Base-by-base conservation (phyloP, 768 basidiomycete species). In the Paxillus involutus region DNA sequence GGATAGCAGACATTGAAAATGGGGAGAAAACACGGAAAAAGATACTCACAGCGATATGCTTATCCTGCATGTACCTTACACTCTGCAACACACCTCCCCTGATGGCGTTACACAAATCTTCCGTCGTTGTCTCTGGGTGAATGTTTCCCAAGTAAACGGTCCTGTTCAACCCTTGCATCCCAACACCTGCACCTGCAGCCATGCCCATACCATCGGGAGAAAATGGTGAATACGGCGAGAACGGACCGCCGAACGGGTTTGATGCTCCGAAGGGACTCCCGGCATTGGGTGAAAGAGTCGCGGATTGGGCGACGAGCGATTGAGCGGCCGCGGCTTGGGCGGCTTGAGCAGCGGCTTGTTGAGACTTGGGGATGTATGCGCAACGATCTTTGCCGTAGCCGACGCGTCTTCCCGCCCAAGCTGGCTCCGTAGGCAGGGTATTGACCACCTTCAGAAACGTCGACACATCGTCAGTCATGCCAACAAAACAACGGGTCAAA, bases 371-470 rank as follows among this genome's bases (percentile, higher is more conserved):
- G 24, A 98, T 89, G 68, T 97, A 98, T 11, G 95, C 95, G 60
- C 96, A 98, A 51, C 96, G 91, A 69, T 99, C 97, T 73, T 99
- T 99, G 65, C 96, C 96, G 63, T 95, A 99, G 73, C 94, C 96
- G 71, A 99, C 93, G 44, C 95, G 87, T 68, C 94, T 97, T 60
- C 93, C 95, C 4, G 89, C 88, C 95, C 96, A 99, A 0, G 83
- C 85, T 2, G 91, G 88, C 69, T 98, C 95, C 3, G 85, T 88
- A 2, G 94, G 94, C 24, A 99, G 80, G 7, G 91, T 91, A 61
- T 90, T 88, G 45, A 98, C 97, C 44, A 98, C 96, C 92, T 95
- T 53, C 14, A 45, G 2, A 26, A 13, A 16, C 13, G n/a, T 5
- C 16, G 11, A 12, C 13, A 24, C 35, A 35, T 35, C 39, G 39